Base-by-base conservation (phyloP, 2,329 filamentous ascomycete species). In the Ophiostoma perfectum region DNA sequence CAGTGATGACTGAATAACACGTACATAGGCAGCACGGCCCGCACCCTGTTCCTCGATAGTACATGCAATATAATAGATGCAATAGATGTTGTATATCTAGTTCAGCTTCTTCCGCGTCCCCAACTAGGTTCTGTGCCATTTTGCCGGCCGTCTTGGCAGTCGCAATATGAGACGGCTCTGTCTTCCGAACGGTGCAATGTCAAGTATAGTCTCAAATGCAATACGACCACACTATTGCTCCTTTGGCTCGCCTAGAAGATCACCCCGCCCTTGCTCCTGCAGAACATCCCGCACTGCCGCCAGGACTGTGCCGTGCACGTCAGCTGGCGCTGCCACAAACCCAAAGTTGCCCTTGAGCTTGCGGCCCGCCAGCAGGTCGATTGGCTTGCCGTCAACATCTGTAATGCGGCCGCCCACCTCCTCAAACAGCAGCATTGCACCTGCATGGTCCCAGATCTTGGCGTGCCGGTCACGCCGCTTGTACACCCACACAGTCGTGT, bases 371-470 rank as follows among this genome's bases (percentile, higher is more conserved):
- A 76, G 74, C 70, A 85, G 73, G 70, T 85, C 81, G n/a, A 87
- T 82, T 1, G 77, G 76, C 69, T 77, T 78, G 0, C 85, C 85
- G 64, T 82, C 77, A 0, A 86, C 78, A 70, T 87, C 85, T 0
- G 84, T 86, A 66, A 87, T 78, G 68, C 77, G 79, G 1, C 85
- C 85, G 0, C 85, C 85, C 1, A 82, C 78, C 73, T 87, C 85
- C 70, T 85, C 81, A 60, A 84, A 87, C 7, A 87, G 73, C 44
- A 87, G 73, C 82, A 86, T 86, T 0, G 84, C 85, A 2, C 85
- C 85, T 0, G 84, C 84, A 68, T 87, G 85, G 70, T 87, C 85
- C 85, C 84, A 87, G 0, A 84, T 78, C 76, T 87, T 87, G 9
- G 80, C 85, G 11, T 78, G 77, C 0, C 84, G 78, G 38, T 80